Percentiles rank a stretch among this genome's conserved stretches.
These are phyloP conservation scores for Gloeostereum incarnatum DNA, from an alignment of 768 basidiomycete genomes.

Conservation along the genomic window DNA sequence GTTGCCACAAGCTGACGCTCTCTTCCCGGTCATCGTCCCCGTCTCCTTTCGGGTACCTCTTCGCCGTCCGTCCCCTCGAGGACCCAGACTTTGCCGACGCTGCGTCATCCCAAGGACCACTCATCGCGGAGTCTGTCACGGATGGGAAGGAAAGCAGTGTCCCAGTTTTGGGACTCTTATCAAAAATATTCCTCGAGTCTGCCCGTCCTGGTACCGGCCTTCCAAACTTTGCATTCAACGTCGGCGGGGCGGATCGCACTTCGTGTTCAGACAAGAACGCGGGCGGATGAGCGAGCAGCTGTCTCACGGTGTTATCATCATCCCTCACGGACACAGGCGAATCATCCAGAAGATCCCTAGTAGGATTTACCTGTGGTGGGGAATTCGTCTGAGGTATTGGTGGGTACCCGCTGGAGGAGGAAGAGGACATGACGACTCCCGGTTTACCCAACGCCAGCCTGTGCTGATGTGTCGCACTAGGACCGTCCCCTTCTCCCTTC, in stretches of 20 bases:
- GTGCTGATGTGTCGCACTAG: slow-evolving; percentile 33
- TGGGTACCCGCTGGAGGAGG: slow-evolving; percentile 17
- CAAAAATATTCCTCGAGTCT: slow-evolving; percentile 30
- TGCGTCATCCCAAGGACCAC: slow-evolving; percentile 30
- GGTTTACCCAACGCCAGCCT: slow-evolving; percentile 28
- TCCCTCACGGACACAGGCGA: not conserved
- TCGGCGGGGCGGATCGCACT: slow-evolving; percentile 38
- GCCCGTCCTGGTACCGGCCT: slow-evolving; percentile 15
- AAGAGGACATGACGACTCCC: slow-evolving; percentile 7
- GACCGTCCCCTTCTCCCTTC: slow-evolving; percentile 26
- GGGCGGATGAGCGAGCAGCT: slow-evolving; percentile 22
- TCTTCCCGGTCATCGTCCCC: slow-evolving; percentile 54
- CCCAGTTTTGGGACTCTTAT: slow-evolving; percentile 13
- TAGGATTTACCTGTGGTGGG: slow-evolving; percentile 8
- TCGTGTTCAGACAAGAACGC: slow-evolving; percentile 19
- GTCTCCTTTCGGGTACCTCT: slow-evolving; percentile 38
- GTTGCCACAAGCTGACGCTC: slow-evolving; percentile 44
- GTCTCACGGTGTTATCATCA: slow-evolving; percentile 7
- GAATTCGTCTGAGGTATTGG: slow-evolving; percentile 16
- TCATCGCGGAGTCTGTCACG: slow-evolving; percentile 40
- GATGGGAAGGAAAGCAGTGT: slow-evolving; percentile 35
- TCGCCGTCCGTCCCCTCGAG: slow-evolving; percentile 24
- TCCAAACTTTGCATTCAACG: slow-evolving; percentile 24
- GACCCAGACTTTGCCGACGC: slow-evolving; percentile 16
- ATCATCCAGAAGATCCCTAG: not conserved